Conservation (phyloP, 371 early-diverging fungal species). For the Mortierella sp. region DNA sequence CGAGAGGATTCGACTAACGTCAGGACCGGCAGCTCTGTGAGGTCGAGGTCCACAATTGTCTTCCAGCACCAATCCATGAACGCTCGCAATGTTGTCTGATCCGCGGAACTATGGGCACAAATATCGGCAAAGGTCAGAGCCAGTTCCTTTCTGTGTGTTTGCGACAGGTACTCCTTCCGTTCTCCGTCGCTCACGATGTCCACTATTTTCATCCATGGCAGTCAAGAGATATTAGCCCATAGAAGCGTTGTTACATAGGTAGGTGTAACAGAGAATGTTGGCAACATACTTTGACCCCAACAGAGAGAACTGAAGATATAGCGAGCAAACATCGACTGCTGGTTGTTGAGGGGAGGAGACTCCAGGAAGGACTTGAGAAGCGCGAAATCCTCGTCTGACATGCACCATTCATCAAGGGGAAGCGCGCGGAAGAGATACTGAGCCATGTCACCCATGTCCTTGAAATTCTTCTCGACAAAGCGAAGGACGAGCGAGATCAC, state of each 20-base stretch:
- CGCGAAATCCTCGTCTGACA: constrained; percentile 57
- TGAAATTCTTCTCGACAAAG: constrained; percentile 60
- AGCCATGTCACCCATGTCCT: constrained; percentile 62
- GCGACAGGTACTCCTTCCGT: background rate
- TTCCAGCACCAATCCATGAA: constrained; percentile 67
- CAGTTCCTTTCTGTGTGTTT: constrained; percentile 20
- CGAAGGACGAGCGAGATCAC: constrained; percentile 59
- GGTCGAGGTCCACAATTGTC: constrained; percentile 55
- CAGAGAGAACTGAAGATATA: constrained; percentile 60
- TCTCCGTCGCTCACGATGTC: background rate
- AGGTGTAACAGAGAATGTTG: background rate
- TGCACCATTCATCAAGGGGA: constrained; percentile 58
- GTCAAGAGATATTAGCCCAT: too few species aligned
- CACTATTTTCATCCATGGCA: too few species aligned
- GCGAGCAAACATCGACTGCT: constrained; percentile 56
- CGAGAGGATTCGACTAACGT: constrained; percentile 53
- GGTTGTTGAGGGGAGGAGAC: constrained; percentile 35
- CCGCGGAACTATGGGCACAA: constrained; percentile 17
- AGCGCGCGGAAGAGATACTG: constrained; percentile 65
- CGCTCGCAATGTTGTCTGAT: constrained; percentile 30
- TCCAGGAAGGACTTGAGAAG: constrained; percentile 56
- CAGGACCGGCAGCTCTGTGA: constrained; percentile 59
- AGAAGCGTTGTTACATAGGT: background rate
- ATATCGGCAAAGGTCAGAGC: constrained; percentile 34
- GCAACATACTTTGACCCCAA: constrained; percentile 35